A percentile compares a stretch with the other conserved stretches of the same genome.
These are phyloP conservation scores for Geotrichum restrictum DNA, from an alignment of 1,139 yeast species.

Conservation along the genomic window DNA sequence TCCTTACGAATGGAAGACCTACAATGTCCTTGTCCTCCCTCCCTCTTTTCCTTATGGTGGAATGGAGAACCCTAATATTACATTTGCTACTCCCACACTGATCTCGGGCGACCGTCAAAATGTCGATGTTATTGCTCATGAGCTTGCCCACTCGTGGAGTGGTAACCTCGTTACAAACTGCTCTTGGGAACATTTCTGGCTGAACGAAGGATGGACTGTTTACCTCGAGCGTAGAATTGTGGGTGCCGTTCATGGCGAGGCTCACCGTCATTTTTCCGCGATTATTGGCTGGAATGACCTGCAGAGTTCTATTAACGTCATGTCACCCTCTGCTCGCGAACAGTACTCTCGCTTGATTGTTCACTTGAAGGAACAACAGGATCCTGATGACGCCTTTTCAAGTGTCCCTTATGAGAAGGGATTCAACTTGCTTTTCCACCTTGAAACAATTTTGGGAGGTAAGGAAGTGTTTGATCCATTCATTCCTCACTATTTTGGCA, in stretches of 20 bases:
- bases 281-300: constrained; percentile 87
- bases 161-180: constrained; percentile 87
- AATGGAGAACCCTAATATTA: constrained; percentile 90
- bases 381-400: constrained; percentile 88
- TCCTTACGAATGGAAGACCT: constrained; percentile 80
- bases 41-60: constrained; percentile 91
- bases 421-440: constrained; percentile 66
- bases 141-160: constrained; percentile 88
- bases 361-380: constrained; percentile 58
- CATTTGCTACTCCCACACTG: constrained; percentile 87
- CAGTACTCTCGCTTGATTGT: constrained; percentile 67
- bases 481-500: constrained; percentile 69
- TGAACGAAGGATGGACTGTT: constrained; percentile 96
- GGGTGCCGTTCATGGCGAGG: constrained; percentile 73
- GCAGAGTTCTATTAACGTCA: constrained; percentile 57
- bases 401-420: constrained; percentile 92
- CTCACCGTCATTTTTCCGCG: constrained; percentile 72
- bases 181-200: constrained; percentile 93
- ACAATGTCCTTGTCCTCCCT: constrained; percentile 77
- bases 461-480: constrained; percentile 65
- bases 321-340: constrained; percentile 45
- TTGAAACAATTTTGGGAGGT: constrained; percentile 68
- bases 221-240: constrained; percentile 81
- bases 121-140: constrained; percentile 87
- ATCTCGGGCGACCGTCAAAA: constrained; percentile 82